A percentile compares a stretch with the other conserved stretches of the same genome.
Conservation (phyloP, 768 basidiomycete species). For the Tubosaeta brunneosetosa region DNA sequence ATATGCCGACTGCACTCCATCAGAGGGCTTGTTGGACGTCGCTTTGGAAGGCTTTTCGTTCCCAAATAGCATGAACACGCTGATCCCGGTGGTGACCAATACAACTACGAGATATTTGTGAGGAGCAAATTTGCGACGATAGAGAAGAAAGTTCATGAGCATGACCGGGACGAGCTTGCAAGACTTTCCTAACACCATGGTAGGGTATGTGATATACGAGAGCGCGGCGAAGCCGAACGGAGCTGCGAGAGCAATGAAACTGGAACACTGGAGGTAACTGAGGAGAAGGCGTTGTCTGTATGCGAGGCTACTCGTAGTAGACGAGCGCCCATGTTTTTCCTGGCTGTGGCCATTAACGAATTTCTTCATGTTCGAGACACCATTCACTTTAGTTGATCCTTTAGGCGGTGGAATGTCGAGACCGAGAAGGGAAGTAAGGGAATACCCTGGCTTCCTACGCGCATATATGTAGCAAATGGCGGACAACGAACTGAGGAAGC, state of each 20-base stretch:
- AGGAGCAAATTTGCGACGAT: constrained; percentile 85
- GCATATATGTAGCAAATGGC: constrained; percentile 72
- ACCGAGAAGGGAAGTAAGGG: constrained; percentile 56
- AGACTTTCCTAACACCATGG: constrained; percentile 97
- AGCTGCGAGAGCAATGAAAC: constrained; percentile 85
- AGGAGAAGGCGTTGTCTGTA: constrained; percentile 52
- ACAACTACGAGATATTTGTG: constrained; percentile 95
- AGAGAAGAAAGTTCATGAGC: constrained; percentile 94
- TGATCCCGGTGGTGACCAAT: constrained; percentile 91
- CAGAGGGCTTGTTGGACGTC: constrained; percentile 31
- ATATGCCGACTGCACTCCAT: constrained; percentile 35
- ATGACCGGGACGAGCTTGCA: constrained; percentile 99
- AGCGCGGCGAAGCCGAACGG: constrained; percentile 96
- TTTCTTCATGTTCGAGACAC: constrained; percentile 31
- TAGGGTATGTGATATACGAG: constrained; percentile 94
- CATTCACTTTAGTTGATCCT: constrained; percentile 25
- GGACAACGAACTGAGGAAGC: constrained; percentile 68
- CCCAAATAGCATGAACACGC: constrained; percentile 89
- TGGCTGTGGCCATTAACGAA: constrained; percentile 31
- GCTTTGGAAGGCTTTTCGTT: constrained; percentile 43
- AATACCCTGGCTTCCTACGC: constrained; percentile 51
- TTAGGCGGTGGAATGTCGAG: constrained; percentile 36
- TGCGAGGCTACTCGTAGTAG: constrained; percentile 30
- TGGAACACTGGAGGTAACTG: constrained; percentile 76
- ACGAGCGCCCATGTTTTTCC: constrained; percentile 21